Base-by-base conservation (phyloP, 2,329 filamentous ascomycete species). In the Dendrostoma leiphaemia region DNA sequence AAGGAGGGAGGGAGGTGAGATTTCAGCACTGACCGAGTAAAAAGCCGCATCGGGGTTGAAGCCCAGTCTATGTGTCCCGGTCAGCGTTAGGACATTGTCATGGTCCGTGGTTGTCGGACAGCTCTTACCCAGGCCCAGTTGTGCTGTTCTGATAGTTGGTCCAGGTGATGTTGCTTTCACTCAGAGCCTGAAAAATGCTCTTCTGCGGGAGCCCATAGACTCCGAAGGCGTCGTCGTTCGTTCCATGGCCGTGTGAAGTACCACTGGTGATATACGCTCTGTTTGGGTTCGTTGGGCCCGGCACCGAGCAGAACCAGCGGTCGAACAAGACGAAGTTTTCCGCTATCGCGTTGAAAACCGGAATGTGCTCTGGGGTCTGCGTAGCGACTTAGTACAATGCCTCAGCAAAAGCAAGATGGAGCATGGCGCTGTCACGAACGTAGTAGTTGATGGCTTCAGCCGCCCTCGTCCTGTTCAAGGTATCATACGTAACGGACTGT, bases 81-180 rank as follows among this genome's bases (percentile, higher is more conserved):
- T 49, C 29, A 46, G 44, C 13, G 8, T 24, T 21, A 15, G 12
- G 15, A 17, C 2, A 23, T 13, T 9, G 3, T 26, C n/a, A 31
- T 31, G n/a, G n/a, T n/a, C n/a, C n/a, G n/a, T n/a, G n/a, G 3
- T n/a, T 12, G 10, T 8, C 19, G 9, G 17, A 2, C n/a, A 6
- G 4, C 2, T 2, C 19, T 34, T 34, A 51, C 48, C 67, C 70
- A 3, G 63, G 65, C 3, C 66, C 67, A 7, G 61, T 63, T 10
- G 67, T 71, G 34, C 72, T 67, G 61, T 75, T 73, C 43, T 72
- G 68, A 63, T 78, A 79, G 63, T 79, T 77, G 51, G 68, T 70
- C 76, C 76, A 79, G 38, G 65, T 65, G 56, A 73, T 69, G 51
- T 65, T 64, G 19, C 64, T 64, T 50, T 75, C 72, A 0, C 66